These are phyloP conservation scores for Lactarius sp. DNA, from an alignment of 768 basidiomycete genomes.

Conservation along the genomic window DNA sequence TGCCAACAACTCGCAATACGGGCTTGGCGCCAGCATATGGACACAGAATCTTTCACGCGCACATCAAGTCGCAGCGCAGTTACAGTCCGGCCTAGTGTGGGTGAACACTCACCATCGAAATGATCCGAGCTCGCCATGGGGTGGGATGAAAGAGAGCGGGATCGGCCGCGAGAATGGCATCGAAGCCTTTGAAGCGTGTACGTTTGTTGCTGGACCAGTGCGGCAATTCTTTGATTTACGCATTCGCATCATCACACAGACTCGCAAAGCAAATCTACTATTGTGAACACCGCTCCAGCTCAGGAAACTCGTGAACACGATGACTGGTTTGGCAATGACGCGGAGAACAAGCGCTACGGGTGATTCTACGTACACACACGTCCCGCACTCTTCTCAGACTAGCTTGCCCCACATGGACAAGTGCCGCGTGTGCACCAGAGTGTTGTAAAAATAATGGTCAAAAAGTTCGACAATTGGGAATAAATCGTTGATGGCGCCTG, in stretches of 20 bases:
- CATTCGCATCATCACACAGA: conserved; percentile 40
- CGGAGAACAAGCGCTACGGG: conserved; percentile 56
- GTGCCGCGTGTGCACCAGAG: neutral
- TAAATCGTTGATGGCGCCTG: neutral
- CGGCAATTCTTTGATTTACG: conserved; percentile 3
- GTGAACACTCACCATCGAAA: conserved; percentile 88
- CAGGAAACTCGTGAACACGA: conserved; percentile 55
- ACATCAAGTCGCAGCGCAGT: conserved; percentile 63
- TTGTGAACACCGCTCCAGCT: conserved; percentile 63
- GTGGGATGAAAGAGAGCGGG: conserved; percentile 87
- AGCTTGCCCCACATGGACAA: neutral
- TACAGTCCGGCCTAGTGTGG: conserved; percentile 80
- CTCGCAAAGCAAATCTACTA: conserved; percentile 78
- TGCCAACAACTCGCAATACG: conserved; percentile 76
- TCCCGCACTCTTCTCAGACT: too few species aligned
- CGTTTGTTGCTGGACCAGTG: conserved; percentile 29
- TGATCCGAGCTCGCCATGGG: conserved; percentile 88
- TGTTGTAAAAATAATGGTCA: neutral
- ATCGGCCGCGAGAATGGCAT: conserved; percentile 83
- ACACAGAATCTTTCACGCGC: conserved; percentile 68
- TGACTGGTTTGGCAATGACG: conserved; percentile 73
- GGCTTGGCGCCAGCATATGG: conserved; percentile 79
- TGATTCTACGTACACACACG: conserved; percentile 29
- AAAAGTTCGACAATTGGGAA: neutral
- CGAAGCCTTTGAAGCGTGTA: conserved; percentile 76